Evolutionary conservation across 257 asterid species (phyloP), one percentile per base, ranked within the genome.

Genomic region (Coffea canephora): DNA sequence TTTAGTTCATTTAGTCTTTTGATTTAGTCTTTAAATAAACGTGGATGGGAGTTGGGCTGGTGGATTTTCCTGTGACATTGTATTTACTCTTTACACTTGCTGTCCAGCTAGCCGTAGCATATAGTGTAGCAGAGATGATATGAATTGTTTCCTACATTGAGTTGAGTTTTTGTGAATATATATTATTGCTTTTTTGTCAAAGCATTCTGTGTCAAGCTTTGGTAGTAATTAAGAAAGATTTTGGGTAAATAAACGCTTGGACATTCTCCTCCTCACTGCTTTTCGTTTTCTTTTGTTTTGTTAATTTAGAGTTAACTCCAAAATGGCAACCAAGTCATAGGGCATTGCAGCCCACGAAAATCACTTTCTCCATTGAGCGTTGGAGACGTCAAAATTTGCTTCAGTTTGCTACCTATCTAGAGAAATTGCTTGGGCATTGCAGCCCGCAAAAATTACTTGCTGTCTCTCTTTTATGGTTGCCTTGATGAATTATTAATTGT

Each of bases 81-180:
- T 61, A 23, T 8, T 14, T 23, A 61, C 18, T 72, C 11, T 46
- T 45, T 57, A 73, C 10, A 46, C 43, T 25, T 62, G 18, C 69
- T 75, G 59, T 74, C 78, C 73, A 41, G 14, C 31, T 19, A 36
- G 1, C 1, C 34, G 34, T 61, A 84, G 83, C 69, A 43, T 79
- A 65, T 78, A 78, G 66, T 80, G 74, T 78, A 80, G 74, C 66
- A 61, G 85, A 81, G 83, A 80, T 81, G 85, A 77, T 74, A 79
- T 77, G 75, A 77, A 15, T 54, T 76, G 67, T 46, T 82, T 82
- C 77, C 70, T 72, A 69, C 76, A 39, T 68, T 75, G 91, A 82
- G 84, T 57, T 81, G 27, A 27, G 27, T 27, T 39, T 87, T 13
- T 52, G 89, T 83, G 84, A 83, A 74, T 84, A 73, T 84, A 73